phyloP scores from a whole-genome alignment of 2,329 filamentous ascomycete genomes.

The Trichophyton mentagrophytes region DNA sequence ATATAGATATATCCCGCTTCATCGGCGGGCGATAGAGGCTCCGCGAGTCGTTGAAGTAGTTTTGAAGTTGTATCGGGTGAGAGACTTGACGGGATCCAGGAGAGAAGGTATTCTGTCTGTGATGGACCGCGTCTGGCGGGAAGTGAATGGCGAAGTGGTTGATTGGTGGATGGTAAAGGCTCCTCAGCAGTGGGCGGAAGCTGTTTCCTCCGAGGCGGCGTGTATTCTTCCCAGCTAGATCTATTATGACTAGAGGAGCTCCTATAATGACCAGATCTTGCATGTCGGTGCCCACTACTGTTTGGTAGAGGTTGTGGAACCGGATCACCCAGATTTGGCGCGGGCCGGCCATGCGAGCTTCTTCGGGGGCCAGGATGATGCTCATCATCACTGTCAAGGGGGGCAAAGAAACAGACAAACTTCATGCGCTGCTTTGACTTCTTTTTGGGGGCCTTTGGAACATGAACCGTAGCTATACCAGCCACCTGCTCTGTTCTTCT shows the following conservation, averaged over 20 bases:
- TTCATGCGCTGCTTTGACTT: constrained; percentile 16
- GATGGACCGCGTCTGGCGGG: constrained; percentile 16
- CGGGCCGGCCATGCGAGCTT: neutral
- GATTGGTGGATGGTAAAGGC: constrained; percentile 4
- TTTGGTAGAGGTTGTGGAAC: neutral
- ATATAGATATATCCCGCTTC: constrained; percentile 95
- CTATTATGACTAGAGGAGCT: neutral
- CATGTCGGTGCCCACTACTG: neutral
- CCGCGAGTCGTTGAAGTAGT: constrained; percentile 64
- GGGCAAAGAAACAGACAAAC: constrained; percentile 26
- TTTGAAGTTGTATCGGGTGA: constrained; percentile 55
- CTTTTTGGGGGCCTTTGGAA: constrained; percentile 7
- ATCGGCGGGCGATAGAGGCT: constrained; percentile 58
- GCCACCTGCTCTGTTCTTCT: neutral
- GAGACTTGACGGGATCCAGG: constrained; percentile 56
- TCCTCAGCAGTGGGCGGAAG: neutral
- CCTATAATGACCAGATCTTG: neutral
- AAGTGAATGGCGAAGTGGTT: constrained; percentile 13
- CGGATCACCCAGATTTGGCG: neutral
- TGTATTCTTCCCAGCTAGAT: neutral
- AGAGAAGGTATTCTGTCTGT: constrained; percentile 40
- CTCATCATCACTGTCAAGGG: constrained; percentile 20
- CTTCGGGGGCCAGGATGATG: neutral
- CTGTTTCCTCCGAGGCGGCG: neutral
- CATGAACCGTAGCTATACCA: neutral